Evolutionary conservation across 306 rosid species (phyloP), one percentile per base, ranked within the genome.

Genomic region (Dalbergia cultrata): DNA sequence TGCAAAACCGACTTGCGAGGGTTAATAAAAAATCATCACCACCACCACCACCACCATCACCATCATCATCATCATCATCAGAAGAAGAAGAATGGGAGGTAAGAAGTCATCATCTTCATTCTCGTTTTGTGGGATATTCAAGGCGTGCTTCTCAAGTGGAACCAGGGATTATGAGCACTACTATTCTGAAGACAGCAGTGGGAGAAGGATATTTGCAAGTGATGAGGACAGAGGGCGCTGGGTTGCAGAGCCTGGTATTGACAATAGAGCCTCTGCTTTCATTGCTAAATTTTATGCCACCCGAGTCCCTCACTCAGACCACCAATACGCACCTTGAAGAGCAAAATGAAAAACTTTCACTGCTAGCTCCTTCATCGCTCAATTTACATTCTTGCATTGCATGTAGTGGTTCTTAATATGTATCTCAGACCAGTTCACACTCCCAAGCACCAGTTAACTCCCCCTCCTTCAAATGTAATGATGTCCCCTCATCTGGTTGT

Each of bases 201-300:
- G 83, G 16, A 80, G 87, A 70, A 85, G 93, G 78, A 86, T 89
- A 37, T 92, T 89, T 86, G 87, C 94, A 2, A 95, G 98, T 13
- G 97, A 95, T 74, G 94, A 90, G 74, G 98, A 91, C 58, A 85
- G 90, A 85, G 88, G 90, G 0, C 85, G 86, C 1, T 94, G 97
- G 97, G 88, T 89, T 50, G 97, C 94, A 16, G 98, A 95, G 81
- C 98, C 98, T 44, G 97, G 97, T 34, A 95, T 95, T 62, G 98
- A 95, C 77, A 80, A 71, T 6, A 92, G 85, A 77, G 98, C 98
- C 4, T 78, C 95, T 19, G 97, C 86, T 76, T 92, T 92, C 88
- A 95, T 95, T 72, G 92, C 89, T 57, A 89, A 83, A 71, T 95
- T 95, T 81, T 85, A 95, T 56, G 97, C 86, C 33, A 34, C 79